These are phyloP conservation scores for Candida sp. DNA, from an alignment of 1,139 yeast genomes.

Conservation along the genomic window DNA sequence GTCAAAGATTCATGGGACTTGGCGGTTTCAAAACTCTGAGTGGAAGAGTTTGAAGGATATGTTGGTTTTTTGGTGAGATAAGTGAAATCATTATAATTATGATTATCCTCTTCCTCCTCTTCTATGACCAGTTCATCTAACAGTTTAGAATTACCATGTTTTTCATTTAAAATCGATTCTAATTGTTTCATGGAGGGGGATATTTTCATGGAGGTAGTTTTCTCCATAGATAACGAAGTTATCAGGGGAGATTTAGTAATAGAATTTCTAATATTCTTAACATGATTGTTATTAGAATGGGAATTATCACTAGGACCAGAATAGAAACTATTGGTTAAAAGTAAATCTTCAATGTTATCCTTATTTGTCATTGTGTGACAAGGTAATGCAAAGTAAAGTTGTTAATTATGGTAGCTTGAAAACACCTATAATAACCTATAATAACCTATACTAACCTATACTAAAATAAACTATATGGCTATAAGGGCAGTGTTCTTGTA, in stretches of 20 bases:
- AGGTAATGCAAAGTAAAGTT: too few species aligned
- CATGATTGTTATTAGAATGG: slow-evolving; percentile 33
- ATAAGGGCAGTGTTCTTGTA: too few species aligned
- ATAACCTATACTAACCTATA: too few species aligned
- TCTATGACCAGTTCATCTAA: not conserved
- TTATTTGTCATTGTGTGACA: not conserved
- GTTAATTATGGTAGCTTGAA: too few species aligned
- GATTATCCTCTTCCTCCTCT: slow-evolving; percentile 21
- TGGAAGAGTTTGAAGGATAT: slow-evolving; percentile 11
- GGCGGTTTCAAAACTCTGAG: slow-evolving; percentile 31
- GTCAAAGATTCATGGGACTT: slow-evolving; percentile 11
- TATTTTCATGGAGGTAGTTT: slow-evolving; percentile 45
- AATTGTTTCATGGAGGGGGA: slow-evolving; percentile 57
- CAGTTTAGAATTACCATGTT: slow-evolving; percentile 6
- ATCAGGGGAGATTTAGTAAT: slow-evolving; percentile 31
- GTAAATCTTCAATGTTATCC: slow-evolving; percentile 4
- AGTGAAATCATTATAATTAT: not conserved
- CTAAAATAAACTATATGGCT: too few species aligned
- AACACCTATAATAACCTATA: not conserved
- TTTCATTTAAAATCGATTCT: slow-evolving; percentile 42
- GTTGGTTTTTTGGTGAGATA: not conserved
- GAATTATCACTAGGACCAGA: slow-evolving; percentile 11
- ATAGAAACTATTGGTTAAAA: slow-evolving; percentile 14
- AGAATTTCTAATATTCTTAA: slow-evolving; percentile 44
- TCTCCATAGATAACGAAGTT: slow-evolving; percentile 11